phyloP scores from a whole-genome alignment of 1,139 yeast genomes.

The Saccharomyces pastorianus region DNA sequence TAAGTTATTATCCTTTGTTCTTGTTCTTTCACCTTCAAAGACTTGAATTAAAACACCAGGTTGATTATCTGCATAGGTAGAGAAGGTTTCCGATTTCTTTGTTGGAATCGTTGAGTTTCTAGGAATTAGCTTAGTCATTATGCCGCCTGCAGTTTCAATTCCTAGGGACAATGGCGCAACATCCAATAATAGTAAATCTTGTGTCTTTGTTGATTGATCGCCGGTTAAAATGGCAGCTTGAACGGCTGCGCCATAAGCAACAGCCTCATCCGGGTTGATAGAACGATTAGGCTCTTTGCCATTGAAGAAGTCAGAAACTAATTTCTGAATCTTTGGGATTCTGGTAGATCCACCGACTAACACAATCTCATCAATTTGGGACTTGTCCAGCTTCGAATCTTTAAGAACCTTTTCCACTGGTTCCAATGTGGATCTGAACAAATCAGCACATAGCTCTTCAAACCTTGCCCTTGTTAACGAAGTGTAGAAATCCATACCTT shows the following conservation, averaged over 20 bases:
- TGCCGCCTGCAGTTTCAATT: constrained; percentile 97
- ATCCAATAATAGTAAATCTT: constrained; percentile 78
- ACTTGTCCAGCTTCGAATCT: constrained; percentile 68
- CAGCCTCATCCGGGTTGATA: constrained; percentile 69
- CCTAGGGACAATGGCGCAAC: constrained; percentile 91
- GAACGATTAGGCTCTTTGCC: constrained; percentile 82
- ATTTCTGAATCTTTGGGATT: constrained; percentile 81
- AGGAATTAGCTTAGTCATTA: constrained; percentile 91
- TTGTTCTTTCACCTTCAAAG: constrained; percentile 92
- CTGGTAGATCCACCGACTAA: constrained; percentile 87
- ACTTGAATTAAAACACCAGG: constrained; percentile 94
- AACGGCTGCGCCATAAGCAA: constrained; percentile 65
- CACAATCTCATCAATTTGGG: constrained; percentile 72
- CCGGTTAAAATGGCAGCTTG: constrained; percentile 89
- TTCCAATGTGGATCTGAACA: constrained; percentile 71
- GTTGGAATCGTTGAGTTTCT: constrained; percentile 96
- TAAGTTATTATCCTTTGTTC: constrained; percentile 88
- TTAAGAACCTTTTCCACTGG: constrained; percentile 77
- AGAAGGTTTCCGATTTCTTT: constrained; percentile 89
- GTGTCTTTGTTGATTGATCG: constrained; percentile 70
- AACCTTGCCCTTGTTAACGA: constrained; percentile 81
- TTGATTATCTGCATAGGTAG: constrained; percentile 94
- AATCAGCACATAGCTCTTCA: constrained; percentile 73
- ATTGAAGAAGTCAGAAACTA: constrained; percentile 74
- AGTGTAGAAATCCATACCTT: constrained; percentile 71